Evolutionary conservation across 176 grass and related monocot species (phyloP).

Genomic region (Avena sativa): DNA sequence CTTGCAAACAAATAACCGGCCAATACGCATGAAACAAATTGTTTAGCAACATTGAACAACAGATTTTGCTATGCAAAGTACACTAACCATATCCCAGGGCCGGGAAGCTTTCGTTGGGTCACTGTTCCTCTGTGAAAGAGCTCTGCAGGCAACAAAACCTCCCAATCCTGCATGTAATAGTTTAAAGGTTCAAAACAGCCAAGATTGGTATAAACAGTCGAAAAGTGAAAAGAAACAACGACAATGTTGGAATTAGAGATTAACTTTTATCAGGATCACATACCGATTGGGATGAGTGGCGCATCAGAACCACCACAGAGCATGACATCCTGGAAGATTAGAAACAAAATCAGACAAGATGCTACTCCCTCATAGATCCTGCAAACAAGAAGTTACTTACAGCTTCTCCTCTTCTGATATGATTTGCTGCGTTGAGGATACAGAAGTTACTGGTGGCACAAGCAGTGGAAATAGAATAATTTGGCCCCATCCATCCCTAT

Average conservation of each 20-base stretch:
- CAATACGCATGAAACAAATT: conserved; percentile 32
- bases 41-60: conserved; percentile 20
- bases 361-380: background rate
- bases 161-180: conserved; percentile 71
- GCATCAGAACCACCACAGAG: conserved; percentile 99
- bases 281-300: conserved; percentile 93
- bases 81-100: conserved; percentile 92
- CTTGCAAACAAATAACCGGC: background rate
- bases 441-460: conserved; percentile 99
- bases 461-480: conserved; percentile 99
- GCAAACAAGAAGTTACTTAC: conserved; percentile 58
- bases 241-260: conserved; percentile 1
- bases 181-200: conserved; percentile 24
- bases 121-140: conserved; percentile 93
- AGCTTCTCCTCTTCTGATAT: conserved; percentile 94
- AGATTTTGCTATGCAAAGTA: conserved; percentile 8
- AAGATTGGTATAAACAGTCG: conserved; percentile 14
- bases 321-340: conserved; percentile 85
- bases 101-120: conserved; percentile 97
- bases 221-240: conserved; percentile 25
- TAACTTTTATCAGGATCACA: conserved; percentile 28
- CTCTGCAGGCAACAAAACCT: conserved; percentile 99
- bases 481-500: conserved; percentile 99
- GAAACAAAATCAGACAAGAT: conserved; percentile 33
- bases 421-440: conserved; percentile 96